Evolutionary conservation across 305 asterid species (phyloP).

Genomic region (Fraxinus sp.): DNA sequence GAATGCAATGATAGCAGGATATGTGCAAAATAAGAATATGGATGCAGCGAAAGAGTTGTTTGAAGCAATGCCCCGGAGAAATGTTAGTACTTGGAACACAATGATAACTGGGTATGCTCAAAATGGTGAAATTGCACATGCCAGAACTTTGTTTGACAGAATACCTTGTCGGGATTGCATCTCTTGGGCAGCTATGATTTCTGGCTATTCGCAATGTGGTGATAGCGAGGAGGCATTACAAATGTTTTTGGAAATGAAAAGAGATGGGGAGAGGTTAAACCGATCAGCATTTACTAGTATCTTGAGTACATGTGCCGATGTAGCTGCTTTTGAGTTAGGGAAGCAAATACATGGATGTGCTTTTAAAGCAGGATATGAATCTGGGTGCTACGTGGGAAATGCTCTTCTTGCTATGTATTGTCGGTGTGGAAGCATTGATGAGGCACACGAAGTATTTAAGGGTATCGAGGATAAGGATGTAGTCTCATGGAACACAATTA

Average conservation of each 20-base stretch:
- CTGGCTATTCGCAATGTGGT: constrained; percentile 76
- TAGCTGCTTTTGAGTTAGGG: constrained; percentile 83
- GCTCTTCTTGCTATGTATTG: constrained; percentile 92
- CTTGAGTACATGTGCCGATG: constrained; percentile 78
- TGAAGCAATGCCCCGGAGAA: constrained; percentile 71
- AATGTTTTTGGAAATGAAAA: constrained; percentile 60
- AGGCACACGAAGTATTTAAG: constrained; percentile 58
- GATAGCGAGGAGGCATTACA: constrained; percentile 59
- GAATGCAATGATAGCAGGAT: constrained; percentile 92
- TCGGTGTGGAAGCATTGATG: constrained; percentile 82
- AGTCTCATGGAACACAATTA: constrained; percentile 87
- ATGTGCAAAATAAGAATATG: constrained; percentile 67
- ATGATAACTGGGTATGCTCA: constrained; percentile 85
- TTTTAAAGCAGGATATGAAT: constrained; percentile 69
- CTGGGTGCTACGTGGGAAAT: constrained; percentile 75
- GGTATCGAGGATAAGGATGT: constrained; percentile 64
- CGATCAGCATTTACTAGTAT: constrained; percentile 63
- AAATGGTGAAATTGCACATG: constrained; percentile 55
- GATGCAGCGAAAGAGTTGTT: constrained; percentile 73
- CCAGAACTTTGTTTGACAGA: constrained; percentile 60
- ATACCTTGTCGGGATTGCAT: constrained; percentile 81
- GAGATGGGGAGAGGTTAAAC: constrained; percentile 65
- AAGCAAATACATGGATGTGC: constrained; percentile 75
- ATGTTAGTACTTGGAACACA: constrained; percentile 88
- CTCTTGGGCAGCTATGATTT: constrained; percentile 95